Conservation (phyloP, 148 eudicot species). For the Chenopodium suecicum region DNA sequence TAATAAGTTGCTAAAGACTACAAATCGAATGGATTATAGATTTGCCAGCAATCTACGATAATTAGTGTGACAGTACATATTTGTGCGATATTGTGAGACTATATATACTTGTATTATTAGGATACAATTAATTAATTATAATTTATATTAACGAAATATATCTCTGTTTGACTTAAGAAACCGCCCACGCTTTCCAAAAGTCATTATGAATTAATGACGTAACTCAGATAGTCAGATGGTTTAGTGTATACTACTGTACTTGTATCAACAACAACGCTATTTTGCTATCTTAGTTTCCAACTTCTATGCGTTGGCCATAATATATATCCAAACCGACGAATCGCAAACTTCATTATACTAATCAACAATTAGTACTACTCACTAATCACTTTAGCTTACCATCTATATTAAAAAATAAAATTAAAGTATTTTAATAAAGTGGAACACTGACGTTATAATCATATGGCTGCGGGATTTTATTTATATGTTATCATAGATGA, state of each 20-base stretch:
- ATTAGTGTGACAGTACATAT: not conserved
- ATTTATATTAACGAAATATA: not conserved
- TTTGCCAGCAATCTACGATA: constrained; percentile 5
- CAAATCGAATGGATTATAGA: not conserved
- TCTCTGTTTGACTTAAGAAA: constrained; percentile 15
- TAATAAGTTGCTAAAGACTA: not conserved
- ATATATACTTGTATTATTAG: not conserved
- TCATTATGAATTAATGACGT: not conserved
- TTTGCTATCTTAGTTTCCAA: not conserved
- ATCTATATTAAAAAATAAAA: too few relatives aligned
- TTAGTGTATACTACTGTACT: not conserved
- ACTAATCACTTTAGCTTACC: too few relatives aligned
- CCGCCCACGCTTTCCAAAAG: constrained; percentile 22
- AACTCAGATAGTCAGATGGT: not conserved
- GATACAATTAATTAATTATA: too few relatives aligned
- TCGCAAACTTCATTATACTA: not conserved
- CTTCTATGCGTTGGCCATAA: not conserved
- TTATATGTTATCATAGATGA: too few relatives aligned
- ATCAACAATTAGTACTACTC: not conserved
- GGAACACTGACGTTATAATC: too few relatives aligned
- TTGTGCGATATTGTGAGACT: constrained; percentile 1
- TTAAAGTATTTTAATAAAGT: too few relatives aligned
- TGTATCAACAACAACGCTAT: constrained; percentile 13
- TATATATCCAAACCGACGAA: not conserved
- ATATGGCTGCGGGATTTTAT: too few relatives aligned